Evolutionary conservation across 345 rosid genomes (phyloP), one percentile per base, ranked within the genome.

Genomic region (Moringa oleifera): DNA sequence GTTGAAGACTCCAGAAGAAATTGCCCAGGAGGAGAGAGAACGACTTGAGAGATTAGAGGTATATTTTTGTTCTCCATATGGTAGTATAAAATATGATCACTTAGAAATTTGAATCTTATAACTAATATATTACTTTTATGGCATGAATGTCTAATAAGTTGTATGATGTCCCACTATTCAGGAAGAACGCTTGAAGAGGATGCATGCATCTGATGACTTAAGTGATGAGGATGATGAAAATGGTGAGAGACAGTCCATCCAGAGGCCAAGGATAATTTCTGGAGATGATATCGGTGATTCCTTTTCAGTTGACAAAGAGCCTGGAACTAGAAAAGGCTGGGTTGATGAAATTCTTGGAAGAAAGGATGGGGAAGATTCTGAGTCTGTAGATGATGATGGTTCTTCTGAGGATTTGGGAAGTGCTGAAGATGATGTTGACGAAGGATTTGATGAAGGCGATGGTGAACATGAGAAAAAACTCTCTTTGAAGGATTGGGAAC

Each of bases 281-380:
- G 96, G 96, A 10, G 97, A 90, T 74, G 96, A 88, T 79, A 96
- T 87, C 63, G 96, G 96, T 63, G 97, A 88, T 78, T 88, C 93
- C 22, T 94, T 94, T 63, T 70, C 89, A 19, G 62, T 79, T 60
- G 88, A 80, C 51, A 91, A 83, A 51, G 82, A 90, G 60, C 64
- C 72, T 51, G 71, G 73, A 23, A 36, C 68, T 57, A 79, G 53
- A 77, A 86, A 75, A 62, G 96, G 96, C 19, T 90, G 97, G 97
- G 76, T 88, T 73, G 91, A 88, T 82, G 88, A 90, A 78, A 78
- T 85, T 77, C 90, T 88, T 80, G 91, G 68, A 72, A 80, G 81
- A 64, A 67, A 75, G 75, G 83, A 79, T 63, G 71, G 23, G 21
- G 82, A 80, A 18, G 68, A 79, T 64, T 79, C 87, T 37, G 89